Conservation (phyloP, 2,329 filamentous ascomycete genomes). For the Colletotrichum liriopes region DNA sequence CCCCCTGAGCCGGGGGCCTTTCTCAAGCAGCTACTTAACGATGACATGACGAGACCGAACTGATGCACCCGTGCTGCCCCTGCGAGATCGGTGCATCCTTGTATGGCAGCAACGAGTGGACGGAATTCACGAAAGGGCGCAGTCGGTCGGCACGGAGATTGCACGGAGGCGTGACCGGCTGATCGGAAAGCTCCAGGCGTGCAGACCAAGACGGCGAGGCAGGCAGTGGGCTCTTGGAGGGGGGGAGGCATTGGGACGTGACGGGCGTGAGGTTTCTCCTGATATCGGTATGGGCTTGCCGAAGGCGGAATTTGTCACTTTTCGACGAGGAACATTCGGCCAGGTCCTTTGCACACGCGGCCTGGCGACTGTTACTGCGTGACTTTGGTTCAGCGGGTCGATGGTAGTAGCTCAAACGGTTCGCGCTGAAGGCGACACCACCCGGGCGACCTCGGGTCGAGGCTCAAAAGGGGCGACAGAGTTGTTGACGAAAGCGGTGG, state of each 20-base stretch:
- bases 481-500: neutral
- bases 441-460: neutral
- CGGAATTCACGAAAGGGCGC: neutral
- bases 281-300: neutral
- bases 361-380: neutral
- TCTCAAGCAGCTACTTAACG: constrained; percentile 28
- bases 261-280: neutral
- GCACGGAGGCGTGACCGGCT: neutral
- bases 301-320: neutral
- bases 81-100: neutral
- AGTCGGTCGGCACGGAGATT: neutral
- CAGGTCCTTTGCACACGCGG: neutral
- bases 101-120: neutral
- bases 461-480: neutral
- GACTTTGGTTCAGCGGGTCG: neutral
- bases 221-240: neutral
- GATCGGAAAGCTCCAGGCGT: neutral
- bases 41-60: constrained; percentile 24
- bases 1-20: constrained; percentile 11
- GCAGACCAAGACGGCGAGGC: neutral
- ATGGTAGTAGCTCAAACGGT: neutral
- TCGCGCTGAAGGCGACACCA: neutral
- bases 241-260: no score
- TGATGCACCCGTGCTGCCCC: neutral
- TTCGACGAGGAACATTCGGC: neutral